phyloP scores from a whole-genome alignment of 2,329 filamentous ascomycete genomes.

The Chrysoporthe cubensis region DNA sequence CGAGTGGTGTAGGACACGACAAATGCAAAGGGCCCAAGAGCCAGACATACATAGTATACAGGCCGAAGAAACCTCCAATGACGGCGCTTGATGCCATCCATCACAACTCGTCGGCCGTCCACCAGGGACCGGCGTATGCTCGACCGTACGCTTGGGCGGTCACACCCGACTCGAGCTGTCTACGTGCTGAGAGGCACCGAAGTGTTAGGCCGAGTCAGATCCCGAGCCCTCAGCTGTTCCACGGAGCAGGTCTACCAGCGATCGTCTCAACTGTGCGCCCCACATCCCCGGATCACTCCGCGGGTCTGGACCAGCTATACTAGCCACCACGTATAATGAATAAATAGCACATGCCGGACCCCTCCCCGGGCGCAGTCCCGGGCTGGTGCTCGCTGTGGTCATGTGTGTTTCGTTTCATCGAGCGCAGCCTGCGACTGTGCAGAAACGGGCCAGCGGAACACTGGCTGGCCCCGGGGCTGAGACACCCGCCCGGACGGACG shows the following conservation, averaged over 20 bases:
- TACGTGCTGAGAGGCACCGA: neutral
- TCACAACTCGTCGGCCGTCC: neutral
- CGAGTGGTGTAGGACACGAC: neutral
- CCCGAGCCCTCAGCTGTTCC: neutral
- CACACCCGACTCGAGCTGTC: neutral
- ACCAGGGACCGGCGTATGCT: neutral
- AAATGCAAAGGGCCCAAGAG: neutral
- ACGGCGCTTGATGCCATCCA: neutral
- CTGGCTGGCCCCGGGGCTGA: neutral
- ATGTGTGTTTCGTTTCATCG: neutral
- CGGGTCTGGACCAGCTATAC: neutral
- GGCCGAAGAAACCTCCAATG: too few species aligned
- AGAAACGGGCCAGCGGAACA: neutral
- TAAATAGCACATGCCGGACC: neutral
- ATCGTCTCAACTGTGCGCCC: too few species aligned
- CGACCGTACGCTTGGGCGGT: neutral
- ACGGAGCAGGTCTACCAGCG: neutral
- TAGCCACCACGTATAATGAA: neutral
- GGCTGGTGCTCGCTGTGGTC: neutral
- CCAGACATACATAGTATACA: neutral
- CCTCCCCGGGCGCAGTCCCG: neutral
- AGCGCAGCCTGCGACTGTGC: neutral
- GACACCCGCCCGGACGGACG: neutral
- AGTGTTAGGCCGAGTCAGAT: too few species aligned
- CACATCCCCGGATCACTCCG: neutral